Evolutionary conservation across 2,329 filamentous ascomycete genomes (phyloP), one percentile per base, ranked within the genome.

Genomic region (Xenoacremonium recifei): DNA sequence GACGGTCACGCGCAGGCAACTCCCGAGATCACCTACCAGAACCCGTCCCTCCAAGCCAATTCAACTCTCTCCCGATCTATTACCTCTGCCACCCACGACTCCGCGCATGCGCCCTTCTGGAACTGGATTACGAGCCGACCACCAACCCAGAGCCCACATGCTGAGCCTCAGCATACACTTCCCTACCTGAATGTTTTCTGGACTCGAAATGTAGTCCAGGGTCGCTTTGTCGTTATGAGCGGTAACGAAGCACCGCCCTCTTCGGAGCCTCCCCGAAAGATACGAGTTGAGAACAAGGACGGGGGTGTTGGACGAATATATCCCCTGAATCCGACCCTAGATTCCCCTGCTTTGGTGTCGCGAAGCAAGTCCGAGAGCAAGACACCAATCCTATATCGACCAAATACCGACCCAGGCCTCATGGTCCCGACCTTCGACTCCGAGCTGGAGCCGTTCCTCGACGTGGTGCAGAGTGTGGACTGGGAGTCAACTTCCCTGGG

Each of bases 401-500:
- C 59, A 23, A 61, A 62, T 34, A 59, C 60, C 19, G 60, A 62
- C 35, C 59, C 66, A 5, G 58, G 58, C 23, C 54, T 61, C 42
- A 57, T 62, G 53, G 51, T 63, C 5, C 58, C 63, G 10, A 58
- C 67, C 17, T 64, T 67, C 30, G 59, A 60, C 37, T 54, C 63
- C 5, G 66, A 64, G 27, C 45, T 53, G 16, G 65, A 68, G 33
- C 62, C 66, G 6, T 70, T 70, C 37, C 60, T 68, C 30, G 58
- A 68, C 40, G 58, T 65, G 20, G 48, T 73, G 35, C 65, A 71
- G 19, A 66, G 54, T 17, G 55, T 74, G 13, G 65, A 77, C 50
- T 79, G 75, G 75, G 60, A 60, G 4, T 55, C 55, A 11, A 76
- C 73, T 1, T 64, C 69, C 3, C 56, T 78, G 1, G 76, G 76